These are phyloP conservation scores for Microdochium nivale DNA, from an alignment of 2,329 filamentous ascomycete genomes.

Conservation along the genomic window DNA sequence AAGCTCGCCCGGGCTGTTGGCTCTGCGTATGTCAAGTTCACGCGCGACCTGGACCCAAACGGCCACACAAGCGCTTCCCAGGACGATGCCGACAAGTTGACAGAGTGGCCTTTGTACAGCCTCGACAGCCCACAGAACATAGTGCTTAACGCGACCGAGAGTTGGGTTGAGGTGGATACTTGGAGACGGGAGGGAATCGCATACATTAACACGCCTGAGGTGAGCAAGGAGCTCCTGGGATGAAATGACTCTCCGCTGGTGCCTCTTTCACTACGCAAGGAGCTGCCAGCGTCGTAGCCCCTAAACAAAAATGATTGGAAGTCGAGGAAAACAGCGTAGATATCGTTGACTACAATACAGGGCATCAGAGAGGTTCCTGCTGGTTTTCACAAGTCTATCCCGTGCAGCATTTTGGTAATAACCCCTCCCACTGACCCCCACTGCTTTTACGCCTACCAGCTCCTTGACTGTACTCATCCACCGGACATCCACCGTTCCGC, in stretches of 20 bases:
- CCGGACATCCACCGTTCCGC: no score
- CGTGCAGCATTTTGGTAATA: no score
- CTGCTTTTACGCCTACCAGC: no score
- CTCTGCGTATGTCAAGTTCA: conserved; percentile 33
- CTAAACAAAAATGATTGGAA: no score
- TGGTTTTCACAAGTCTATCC: no score
- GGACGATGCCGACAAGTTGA: neutral
- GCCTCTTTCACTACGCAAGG: no score
- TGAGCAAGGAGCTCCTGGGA: conserved; percentile 14
- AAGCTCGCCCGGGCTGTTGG: conserved; percentile 26
- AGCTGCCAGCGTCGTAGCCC: no score
- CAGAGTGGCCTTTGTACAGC: neutral
- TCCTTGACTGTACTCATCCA: no score
- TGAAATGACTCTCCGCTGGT: conserved; percentile 1
- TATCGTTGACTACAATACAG: no score
- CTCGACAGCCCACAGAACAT: conserved; percentile 7
- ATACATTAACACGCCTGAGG: conserved; percentile 17
- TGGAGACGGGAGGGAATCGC: conserved; percentile 21
- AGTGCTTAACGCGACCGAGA: conserved; percentile 16
- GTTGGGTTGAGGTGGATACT: conserved; percentile 22
- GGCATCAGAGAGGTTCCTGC: no score
- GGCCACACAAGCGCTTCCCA: neutral
- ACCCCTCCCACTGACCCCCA: no score
- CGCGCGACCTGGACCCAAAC: conserved; percentile 33
- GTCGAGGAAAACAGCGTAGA: no score